Conservation (phyloP, 306 rosid genomes). For the Luffa acutangula region DNA sequence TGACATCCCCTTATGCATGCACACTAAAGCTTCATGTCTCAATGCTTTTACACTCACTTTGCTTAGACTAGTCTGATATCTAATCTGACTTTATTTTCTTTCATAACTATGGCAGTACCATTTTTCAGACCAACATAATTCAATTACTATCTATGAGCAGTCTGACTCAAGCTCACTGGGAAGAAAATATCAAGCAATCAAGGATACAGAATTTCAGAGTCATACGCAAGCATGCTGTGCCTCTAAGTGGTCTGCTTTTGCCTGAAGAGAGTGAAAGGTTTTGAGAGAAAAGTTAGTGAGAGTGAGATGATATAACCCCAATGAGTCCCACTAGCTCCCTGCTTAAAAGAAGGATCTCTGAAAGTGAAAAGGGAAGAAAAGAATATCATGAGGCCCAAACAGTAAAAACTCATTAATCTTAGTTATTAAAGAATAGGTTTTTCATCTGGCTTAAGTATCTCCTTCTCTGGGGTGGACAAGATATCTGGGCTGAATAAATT, state of each 20-base stretch:
- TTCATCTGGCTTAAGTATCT: not conserved
- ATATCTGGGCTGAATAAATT: not conserved
- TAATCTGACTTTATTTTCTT: not conserved
- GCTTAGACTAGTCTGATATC: not conserved
- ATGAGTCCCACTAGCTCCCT: not conserved
- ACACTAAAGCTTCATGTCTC: not conserved
- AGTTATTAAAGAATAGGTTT: not conserved
- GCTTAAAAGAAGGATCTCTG: not conserved
- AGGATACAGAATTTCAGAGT: not conserved
- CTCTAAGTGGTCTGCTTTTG: not conserved
- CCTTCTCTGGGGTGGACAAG: not conserved
- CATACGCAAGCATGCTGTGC: not conserved
- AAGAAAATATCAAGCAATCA: not conserved
- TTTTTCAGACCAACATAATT: not conserved
- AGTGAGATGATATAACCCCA: not conserved
- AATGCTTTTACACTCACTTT: not conserved
- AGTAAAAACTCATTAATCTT: not conserved
- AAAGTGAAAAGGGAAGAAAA: not conserved
- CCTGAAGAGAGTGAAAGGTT: not conserved
- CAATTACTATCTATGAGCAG: conserved; percentile 4
- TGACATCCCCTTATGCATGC: not conserved
- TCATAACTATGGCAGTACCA: not conserved
- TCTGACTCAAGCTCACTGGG: not conserved
- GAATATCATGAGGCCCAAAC: not conserved
- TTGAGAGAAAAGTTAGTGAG: not conserved